Percentiles rank a stretch among this genome's conserved stretches.
These are phyloP conservation scores for Thraustotheca clavata DNA, from an alignment of 352 stramenopile genomes.

Conservation along the genomic window DNA sequence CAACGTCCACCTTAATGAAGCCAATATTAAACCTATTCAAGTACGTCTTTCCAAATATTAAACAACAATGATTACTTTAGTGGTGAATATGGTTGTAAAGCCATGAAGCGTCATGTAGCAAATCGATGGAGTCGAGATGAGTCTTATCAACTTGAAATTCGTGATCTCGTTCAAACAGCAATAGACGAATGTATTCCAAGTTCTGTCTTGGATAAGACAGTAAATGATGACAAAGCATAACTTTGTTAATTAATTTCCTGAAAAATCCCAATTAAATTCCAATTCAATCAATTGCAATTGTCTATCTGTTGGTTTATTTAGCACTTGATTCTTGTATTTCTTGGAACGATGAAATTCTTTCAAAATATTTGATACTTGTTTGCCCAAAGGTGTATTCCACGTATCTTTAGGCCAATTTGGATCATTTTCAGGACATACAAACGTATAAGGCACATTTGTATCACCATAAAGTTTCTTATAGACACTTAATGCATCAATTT, in stretches of 20 bases:
- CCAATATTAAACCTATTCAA: constrained; percentile 69
- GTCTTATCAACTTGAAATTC: constrained; percentile 47
- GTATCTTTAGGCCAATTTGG: constrained; percentile 9
- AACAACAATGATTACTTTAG: constrained; percentile 27
- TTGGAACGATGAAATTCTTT: constrained; percentile 5
- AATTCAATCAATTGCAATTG: constrained; percentile 10
- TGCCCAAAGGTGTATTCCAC: constrained; percentile 6
- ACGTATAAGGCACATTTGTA: constrained; percentile 6
- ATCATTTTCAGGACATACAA: constrained; percentile 10
- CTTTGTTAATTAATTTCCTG: not conserved
- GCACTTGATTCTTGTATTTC: not conserved
- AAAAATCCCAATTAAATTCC: constrained; percentile 9
- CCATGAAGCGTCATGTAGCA: constrained; percentile 71
- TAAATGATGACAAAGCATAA: not conserved
- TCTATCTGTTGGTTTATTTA: constrained; percentile 3
- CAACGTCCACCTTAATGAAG: constrained; percentile 70
- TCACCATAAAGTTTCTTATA: constrained; percentile 12
- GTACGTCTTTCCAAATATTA: no score
- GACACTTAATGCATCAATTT: not conserved
- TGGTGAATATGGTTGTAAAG: constrained; percentile 65
- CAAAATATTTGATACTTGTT: not conserved
- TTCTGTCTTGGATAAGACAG: constrained; percentile 49
- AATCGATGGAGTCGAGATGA: constrained; percentile 54
- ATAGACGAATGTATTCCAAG: constrained; percentile 51
- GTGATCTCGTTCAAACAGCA: constrained; percentile 63